Conservation (phyloP, 257 asterid genomes). For the Nicotiana benthamiana region DNA sequence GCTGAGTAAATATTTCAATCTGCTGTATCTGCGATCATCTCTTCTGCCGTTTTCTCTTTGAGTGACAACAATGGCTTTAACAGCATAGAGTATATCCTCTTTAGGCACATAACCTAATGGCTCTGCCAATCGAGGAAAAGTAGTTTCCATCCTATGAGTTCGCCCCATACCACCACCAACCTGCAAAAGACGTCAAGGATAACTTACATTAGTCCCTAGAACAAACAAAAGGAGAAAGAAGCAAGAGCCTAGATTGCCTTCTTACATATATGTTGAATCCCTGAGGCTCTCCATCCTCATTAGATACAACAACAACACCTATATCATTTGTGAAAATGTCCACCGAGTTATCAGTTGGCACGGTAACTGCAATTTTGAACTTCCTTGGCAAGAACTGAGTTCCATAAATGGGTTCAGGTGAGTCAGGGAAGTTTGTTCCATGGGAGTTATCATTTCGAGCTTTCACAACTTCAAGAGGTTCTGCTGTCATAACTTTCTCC, state of each 20-base stretch:
- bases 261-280: constrained; percentile 90
- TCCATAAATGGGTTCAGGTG: constrained; percentile 96
- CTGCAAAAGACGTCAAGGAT: constrained; percentile 32
- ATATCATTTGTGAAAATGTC: constrained; percentile 89
- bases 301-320: constrained; percentile 73
- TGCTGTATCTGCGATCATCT: constrained; percentile 95
- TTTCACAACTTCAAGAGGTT: constrained; percentile 77
- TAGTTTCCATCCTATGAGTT: constrained; percentile 78
- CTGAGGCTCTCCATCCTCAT: constrained; percentile 85
- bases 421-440: constrained; percentile 85
- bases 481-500: constrained; percentile 78
- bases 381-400: constrained; percentile 96
- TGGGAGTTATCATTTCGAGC: constrained; percentile 89
- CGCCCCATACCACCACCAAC: constrained; percentile 99
- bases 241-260: constrained; percentile 5
- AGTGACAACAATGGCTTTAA: constrained; percentile 91
- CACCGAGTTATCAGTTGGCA: constrained; percentile 89
- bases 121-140: constrained; percentile 85
- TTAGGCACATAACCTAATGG: constrained; percentile 94
- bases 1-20: constrained; percentile 87
- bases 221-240: constrained; percentile 6
- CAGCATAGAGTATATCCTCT: constrained; percentile 79
- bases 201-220: background rate
- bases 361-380: constrained; percentile 92
- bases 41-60: constrained; percentile 95